Base-by-base conservation (phyloP, 805 yeast genomes). In the Wickerhamomyces pijperi region DNA sequence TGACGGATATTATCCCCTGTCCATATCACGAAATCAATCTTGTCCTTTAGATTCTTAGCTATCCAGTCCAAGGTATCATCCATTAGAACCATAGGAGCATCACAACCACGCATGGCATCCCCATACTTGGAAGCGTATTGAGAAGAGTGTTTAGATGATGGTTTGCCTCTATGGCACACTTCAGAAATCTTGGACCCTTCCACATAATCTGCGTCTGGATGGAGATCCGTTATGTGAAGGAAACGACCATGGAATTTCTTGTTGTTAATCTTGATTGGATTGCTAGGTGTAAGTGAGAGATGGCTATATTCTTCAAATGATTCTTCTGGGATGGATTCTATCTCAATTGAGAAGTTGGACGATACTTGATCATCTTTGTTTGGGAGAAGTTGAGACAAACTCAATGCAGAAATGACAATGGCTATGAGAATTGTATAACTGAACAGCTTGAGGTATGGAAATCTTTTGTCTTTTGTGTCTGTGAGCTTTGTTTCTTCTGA, bases 1-100 rank as follows among this genome's bases (percentile, higher is more conserved):
- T 84, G 95, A 40, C 94, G 68, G 35, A 82, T 74, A 50, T 84
- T 85, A 59, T 85, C 95, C 25, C 95, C 95, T 0, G 95, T 84
- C 95, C 95, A 85, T 13, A 85, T 71, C 12, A 85, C 78, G 58
- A 85, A 85, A 56, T 85, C 95, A 36, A 85, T 77, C 46, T 84
- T 76, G 56, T 82, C 92, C 43, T 67, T 72, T 42, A 85, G 56
- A 43, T 83, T 76, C 12, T 65, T 63, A 17, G 66, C 57, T 2
- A 85, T 62, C 92, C 94, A 85, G 23, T 67, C 55, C 39, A 85
- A 59, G 0, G 94, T 83, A 15, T 66, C 66, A 9, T 75, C 63
- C 58, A 80, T 74, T 36, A 85, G 57, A 1, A 60, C 58, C 54
- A 76, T 56, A 3, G 95, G 86, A 2, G 86, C 63, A 55, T 85